Base-by-base conservation (phyloP, 179 eudicot genomes). In the Silene vulgaris region DNA sequence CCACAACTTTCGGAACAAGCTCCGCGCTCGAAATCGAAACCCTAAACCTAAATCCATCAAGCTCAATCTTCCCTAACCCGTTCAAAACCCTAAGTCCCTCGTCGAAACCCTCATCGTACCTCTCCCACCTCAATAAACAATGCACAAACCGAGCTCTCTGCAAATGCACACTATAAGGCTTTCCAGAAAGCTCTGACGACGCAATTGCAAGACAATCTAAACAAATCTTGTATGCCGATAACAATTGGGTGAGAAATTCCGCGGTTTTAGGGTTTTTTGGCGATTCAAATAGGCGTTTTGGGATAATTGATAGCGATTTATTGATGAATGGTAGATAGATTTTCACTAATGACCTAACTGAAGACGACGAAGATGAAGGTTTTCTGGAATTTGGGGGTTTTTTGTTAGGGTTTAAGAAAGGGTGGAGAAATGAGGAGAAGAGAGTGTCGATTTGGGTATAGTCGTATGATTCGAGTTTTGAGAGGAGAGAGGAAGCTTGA, bases 61-160 rank as follows among this genome's bases (percentile, higher is more conserved):
- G 43, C 37, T 75, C 75, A 59, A 84, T 69, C 75, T 75, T 81
- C 29, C 80, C 72, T 21, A 92, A 52, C 8, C 73, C 74, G 76
- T 81, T 85, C 67, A 92, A 82, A 84, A 90, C 86, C 80, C 79
- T 77, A 78, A 85, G 61, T 5, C 89, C 96, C 75, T 89, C 92
- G 1, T 5, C 52, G 35, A 85, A 65, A 0, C 88, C 98, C 52
- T 90, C 92, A 3, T 20, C 48, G 50, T 81, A 90, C 79, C 76
- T 56, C 67, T 79, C 90, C 94, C 97, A 89, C 20, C 69, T 64
- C 71, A 78, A 79, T 77, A 87, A 71, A 57, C 93, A 92, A 74
- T 82, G 88, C 16, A 87, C 61, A 45, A 84, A 81, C 79, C 95
- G 81, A 35, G 76, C 84, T 78, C 89, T 81, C 78, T 90, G 94